Percentiles rank a stretch among this genome's conserved stretches.
Evolutionary conservation across 2,329 filamentous ascomycete species (phyloP).

Genomic region (Dothideomycetidae sp.): DNA sequence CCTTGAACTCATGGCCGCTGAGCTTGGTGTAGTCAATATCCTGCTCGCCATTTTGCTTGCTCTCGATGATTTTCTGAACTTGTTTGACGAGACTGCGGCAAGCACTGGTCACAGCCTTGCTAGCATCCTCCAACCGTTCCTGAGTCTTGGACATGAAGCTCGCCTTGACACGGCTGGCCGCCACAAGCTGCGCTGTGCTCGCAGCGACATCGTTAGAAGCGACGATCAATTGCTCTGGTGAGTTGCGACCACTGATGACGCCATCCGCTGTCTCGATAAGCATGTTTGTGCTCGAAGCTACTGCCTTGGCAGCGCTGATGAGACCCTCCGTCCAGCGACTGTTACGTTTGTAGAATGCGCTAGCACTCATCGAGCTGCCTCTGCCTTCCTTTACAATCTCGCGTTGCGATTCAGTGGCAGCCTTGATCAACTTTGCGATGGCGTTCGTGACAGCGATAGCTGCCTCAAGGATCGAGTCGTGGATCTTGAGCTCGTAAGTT

Average conservation of each 20-base stretch:
- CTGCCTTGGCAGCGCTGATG: constrained; percentile 92
- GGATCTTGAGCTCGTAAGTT: constrained; percentile 90
- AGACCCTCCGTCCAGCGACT: constrained; percentile 98
- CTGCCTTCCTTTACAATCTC: constrained; percentile 92
- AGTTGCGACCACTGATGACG: constrained; percentile 82
- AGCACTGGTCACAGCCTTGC: constrained; percentile 80
- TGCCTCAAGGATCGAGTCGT: constrained; percentile 87
- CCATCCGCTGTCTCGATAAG: constrained; percentile 97
- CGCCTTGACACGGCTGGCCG: constrained; percentile 89
- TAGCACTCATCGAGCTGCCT: constrained; percentile 63
- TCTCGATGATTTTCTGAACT: constrained; percentile 86
- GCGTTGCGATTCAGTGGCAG: constrained; percentile 80
- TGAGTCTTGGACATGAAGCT: constrained; percentile 97
- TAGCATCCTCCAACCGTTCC: constrained; percentile 77
- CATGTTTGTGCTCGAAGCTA: constrained; percentile 83
- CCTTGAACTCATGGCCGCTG: constrained; percentile 93
- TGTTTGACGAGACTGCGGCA: constrained; percentile 81
- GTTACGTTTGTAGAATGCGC: constrained; percentile 99
- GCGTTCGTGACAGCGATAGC: constrained; percentile 87
- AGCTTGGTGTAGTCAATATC: constrained; percentile 76
- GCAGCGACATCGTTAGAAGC: constrained; percentile 95
- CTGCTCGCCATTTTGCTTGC: constrained; percentile 64
- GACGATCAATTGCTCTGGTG: constrained; percentile 91
- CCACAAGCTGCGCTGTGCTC: constrained; percentile 90
- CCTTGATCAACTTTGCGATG: constrained; percentile 87